Evolutionary conservation across 2,329 filamentous ascomycete genomes (phyloP), one percentile per base, ranked within the genome.

Genomic region (Corynespora cassiicola): DNA sequence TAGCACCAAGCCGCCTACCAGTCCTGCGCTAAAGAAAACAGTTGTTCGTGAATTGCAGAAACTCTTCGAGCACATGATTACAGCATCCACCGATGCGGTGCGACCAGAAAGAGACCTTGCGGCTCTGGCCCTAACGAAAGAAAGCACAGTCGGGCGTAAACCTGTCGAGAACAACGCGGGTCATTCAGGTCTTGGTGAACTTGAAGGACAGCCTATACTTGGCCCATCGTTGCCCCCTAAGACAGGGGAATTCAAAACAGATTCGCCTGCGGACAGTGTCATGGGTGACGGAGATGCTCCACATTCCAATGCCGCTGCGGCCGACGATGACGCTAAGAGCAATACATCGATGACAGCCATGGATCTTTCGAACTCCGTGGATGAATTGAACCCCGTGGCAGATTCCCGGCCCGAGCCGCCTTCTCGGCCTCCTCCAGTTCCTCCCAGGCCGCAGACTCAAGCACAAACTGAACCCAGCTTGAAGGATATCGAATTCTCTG

Each of bases 101-200:
- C 81, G 78, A 27, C 90, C 90, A 2, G 84, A 85, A 3, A 85
- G 87, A 53, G 82, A 89, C 50, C 77, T 96, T 21, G 90, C 90
- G 17, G 85, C 90, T 32, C 80, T 91, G 24, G 90, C 90, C 1
- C 75, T 96, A 15, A 81, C 88, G 16, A 75, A 75, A 30, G 76
- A 77, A 24, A 79, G 81, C 51, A 76, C 31, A 19, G 50, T 49
- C 10, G 47, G 52, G 8, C 32, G 32, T 14, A 37, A 39, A 17
- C 41, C 74, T 24, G 72, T 71, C 16, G 74, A 39, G 65, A 75
- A 44, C 66, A 71, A 39, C 77, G 31, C 37, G 71, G 75, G 36
- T 58, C 53, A 57, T 47, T 34, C 55, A 45, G 56, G 56, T 6
- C 45, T 69, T 7, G 75, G 73, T 21, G 69, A 73, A 17, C 70